Percentiles rank a stretch among this genome's conserved stretches.
phyloP scores from a whole-genome alignment of 2,329 filamentous ascomycete genomes.

The Endothia cerciana region DNA sequence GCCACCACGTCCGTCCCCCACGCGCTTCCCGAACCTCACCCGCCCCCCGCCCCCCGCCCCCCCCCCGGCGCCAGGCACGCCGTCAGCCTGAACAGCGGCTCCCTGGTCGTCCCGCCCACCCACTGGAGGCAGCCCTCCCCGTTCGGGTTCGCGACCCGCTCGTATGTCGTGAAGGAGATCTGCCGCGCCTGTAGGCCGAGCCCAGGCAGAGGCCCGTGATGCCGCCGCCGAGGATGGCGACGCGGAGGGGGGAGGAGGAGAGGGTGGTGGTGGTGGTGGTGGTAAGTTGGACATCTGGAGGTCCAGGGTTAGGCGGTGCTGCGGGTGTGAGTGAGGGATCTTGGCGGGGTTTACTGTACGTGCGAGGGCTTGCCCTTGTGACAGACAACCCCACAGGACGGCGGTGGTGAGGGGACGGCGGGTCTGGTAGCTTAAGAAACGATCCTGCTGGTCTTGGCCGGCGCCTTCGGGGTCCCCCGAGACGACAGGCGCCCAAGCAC shows the following conservation, averaged over 20 bases:
- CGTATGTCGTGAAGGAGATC: constrained; percentile 50
- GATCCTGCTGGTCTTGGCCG: constrained; percentile 36
- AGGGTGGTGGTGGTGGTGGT: too few relatives aligned
- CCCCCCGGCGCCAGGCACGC: too few relatives aligned
- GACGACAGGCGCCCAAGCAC: too few relatives aligned
- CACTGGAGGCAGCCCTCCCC: constrained; percentile 49
- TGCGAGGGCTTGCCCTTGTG: too few relatives aligned
- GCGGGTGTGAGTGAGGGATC: too few relatives aligned
- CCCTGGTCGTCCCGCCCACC: constrained; percentile 41
- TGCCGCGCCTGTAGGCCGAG: constrained; percentile 48
- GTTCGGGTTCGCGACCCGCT: constrained; percentile 46
- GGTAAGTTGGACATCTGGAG: too few relatives aligned
- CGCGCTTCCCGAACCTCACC: constrained; percentile 41
- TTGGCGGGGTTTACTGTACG: not conserved
- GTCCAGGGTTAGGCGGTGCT: too few relatives aligned
- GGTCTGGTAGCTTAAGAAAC: too few relatives aligned
- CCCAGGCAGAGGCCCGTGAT: constrained; percentile 55
- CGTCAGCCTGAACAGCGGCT: constrained; percentile 40
- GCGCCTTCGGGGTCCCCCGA: too few relatives aligned
- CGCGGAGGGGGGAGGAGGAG: constrained; percentile 27
- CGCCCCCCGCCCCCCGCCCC: too few relatives aligned
- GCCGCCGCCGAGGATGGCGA: constrained; percentile 56
- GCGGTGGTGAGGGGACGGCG: too few relatives aligned
- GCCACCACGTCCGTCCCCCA: constrained; percentile 38
- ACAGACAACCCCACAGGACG: too few relatives aligned